Evolutionary conservation across 129 eudicot species (phyloP), one percentile per base, ranked within the genome.

Genomic region (Helichrysum umbraculigerum): DNA sequence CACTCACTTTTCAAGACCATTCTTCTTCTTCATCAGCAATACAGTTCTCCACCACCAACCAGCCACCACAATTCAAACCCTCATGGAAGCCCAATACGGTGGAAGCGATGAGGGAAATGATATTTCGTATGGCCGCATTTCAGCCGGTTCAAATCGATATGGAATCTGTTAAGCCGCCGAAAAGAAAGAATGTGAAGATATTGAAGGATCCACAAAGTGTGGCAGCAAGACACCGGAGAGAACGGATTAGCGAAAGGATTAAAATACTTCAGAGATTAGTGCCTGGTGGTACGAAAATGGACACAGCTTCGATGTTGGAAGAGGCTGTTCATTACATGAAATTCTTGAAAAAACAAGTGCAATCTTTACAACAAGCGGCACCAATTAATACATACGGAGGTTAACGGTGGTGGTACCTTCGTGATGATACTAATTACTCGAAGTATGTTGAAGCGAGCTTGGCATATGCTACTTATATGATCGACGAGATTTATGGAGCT

Each of bases 261-360:
- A 78, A 93, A 86, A 92, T 89, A 35, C 85, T 92, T 12, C 98
- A 92, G 51, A 87, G 98, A 81, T 86, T 92, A 22, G 98, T 92
- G 0, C 98, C 96, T 0, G 98, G 98, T 14, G 98, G 98, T 11
- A 92, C 98, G 0, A 92, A 92, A 72, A 92, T 92, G 98, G 98
- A 89, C 76, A 92, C 96, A 0, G 98, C 96, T 0, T 92, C 98
- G 0, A 92, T 89, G 98, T 82, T 89, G 1, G 98, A 92, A 39
- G 98, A 92, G 70, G 98, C 96, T 0, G 86, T 92, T 66, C 98
- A 89, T 62, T 89, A 92, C 68, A 91, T 92, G 12, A 92, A 92
- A 82, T 92, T 92, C 68, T 75, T 92, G 76, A 87, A 89, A 66
- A 89, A 86, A 6, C 98, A 92, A 73, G 90, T 92, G 29, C 93